Conservation (phyloP, 306 rosid species). For the Cyclanthera cordifolia region DNA sequence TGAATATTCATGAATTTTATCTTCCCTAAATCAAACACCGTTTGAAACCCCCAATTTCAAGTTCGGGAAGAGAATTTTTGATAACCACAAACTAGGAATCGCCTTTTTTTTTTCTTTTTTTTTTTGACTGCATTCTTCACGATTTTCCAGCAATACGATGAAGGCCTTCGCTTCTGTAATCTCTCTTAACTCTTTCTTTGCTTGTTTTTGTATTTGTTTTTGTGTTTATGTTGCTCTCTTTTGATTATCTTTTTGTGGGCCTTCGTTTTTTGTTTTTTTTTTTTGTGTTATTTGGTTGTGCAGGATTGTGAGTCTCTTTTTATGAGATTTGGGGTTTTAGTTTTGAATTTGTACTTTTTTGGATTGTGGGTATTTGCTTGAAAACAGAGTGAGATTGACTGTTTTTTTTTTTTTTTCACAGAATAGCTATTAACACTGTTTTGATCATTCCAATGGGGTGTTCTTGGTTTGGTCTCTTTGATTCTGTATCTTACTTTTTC, state of each 20-base stretch:
- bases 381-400: neutral
- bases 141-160: constrained; percentile 19
- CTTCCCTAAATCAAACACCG: neutral
- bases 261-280: neutral
- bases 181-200: constrained; percentile 2
- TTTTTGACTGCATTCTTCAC: constrained; percentile 14
- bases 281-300: neutral
- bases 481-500: neutral
- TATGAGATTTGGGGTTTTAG: neutral
- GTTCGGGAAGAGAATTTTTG: neutral
- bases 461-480: neutral
- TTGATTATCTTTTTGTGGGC: neutral
- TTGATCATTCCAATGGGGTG: neutral
- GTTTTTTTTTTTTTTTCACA: neutral
- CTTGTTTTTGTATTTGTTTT: neutral
- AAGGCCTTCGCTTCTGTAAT: constrained; percentile 33
- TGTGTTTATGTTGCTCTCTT: neutral
- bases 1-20: constrained; percentile 11
- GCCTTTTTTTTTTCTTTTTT: neutral
- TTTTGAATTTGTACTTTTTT: neutral
- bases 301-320: neutral
- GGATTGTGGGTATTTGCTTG: neutral
- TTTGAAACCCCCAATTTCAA: neutral
- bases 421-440: neutral
- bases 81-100: neutral